Evolutionary conservation across 2,329 filamentous ascomycete genomes (phyloP), one percentile per base, ranked within the genome.

Genomic region (Mycogone perniciosa): DNA sequence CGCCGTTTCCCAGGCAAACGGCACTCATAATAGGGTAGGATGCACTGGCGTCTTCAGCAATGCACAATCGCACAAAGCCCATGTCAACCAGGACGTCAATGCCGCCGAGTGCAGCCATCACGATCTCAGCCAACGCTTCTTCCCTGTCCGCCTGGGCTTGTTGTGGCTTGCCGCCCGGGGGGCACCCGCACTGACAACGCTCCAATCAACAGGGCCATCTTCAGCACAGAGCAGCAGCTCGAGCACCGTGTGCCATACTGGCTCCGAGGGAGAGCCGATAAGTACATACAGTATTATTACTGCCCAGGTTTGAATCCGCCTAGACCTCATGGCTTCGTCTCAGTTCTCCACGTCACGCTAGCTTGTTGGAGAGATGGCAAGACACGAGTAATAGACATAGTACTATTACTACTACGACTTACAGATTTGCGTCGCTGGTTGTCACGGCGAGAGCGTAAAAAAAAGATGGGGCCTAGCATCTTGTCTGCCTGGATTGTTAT

Each of bases 271-370:
- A 44, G 27, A 41, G 51, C 51, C 42, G 51, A 38, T 37, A 33
- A 34, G 46, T 46, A 46, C 51, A 31, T n/a, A 9, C 46, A 38
- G 48, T 46, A 42, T 46, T 46, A 41, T 51, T 42, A 6, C 39
- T 35, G 33, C 11, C 7, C 33, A 11, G 11, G 33, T 31, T 45
- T 35, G 7, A 8, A 37, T 31, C 29, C n/a, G n/a, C 13, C 34
- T 29, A 34, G 33, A 20, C 20, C 20, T 20, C 35, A 38, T 41
- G 39, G 39, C 26, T 27, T 11, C 41, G 31, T 44, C 35, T 44
- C 44, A 52, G 50, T 52, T 48, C 43, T 52, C 50, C 50, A 31
- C 46, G 7, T 41, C 45, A 48, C 40, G 44, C 50, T 52, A 52
- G 39, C 50, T 35, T 13, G 27, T 20, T 20, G 46, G 35, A 43